Percentiles rank a stretch among this genome's conserved stretches.
These are phyloP conservation scores for Corynascus novoguineensis DNA, from an alignment of 495 filamentous ascomycete genomes.

Conservation along the genomic window DNA sequence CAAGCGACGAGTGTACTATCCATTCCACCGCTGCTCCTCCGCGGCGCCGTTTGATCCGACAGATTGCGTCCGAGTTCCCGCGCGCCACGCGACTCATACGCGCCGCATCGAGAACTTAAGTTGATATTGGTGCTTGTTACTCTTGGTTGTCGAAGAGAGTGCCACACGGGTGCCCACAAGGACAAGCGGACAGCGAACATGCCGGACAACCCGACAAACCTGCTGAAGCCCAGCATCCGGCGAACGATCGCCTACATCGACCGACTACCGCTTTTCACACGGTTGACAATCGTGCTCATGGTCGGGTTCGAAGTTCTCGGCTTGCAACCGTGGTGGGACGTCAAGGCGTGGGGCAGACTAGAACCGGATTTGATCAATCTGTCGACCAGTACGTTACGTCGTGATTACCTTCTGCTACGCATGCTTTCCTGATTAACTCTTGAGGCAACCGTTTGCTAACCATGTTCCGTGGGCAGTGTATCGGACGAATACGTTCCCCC, in stretches of 20 bases:
- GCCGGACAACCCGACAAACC: constrained; percentile 14
- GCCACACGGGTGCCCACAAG: no score
- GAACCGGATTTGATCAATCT: constrained; percentile 69
- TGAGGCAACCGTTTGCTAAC: not conserved
- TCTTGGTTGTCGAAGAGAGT: no score
- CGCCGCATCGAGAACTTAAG: not conserved
- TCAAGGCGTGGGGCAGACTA: constrained; percentile 69
- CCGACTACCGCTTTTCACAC: constrained; percentile 83
- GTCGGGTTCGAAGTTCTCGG: constrained; percentile 61
- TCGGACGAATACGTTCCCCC: constrained; percentile 84
- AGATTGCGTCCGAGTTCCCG: not conserved
- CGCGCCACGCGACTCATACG: not conserved
- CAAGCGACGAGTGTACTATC: not conserved
- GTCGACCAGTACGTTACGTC: constrained; percentile 59
- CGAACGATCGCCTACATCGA: constrained; percentile 61
- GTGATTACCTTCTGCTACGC: not conserved
- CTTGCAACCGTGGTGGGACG: constrained; percentile 59
- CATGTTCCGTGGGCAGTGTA: constrained; percentile 58
- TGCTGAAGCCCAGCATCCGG: constrained; percentile 30
- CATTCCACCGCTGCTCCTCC: not conserved
- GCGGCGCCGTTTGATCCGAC: not conserved
- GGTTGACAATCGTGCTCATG: constrained; percentile 64
- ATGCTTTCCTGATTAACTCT: not conserved
- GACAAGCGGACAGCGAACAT: constrained; percentile 7
- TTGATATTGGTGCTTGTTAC: no score